Evolutionary conservation across 768 basidiomycete genomes (phyloP).

Genomic region (Suillus spraguei): DNA sequence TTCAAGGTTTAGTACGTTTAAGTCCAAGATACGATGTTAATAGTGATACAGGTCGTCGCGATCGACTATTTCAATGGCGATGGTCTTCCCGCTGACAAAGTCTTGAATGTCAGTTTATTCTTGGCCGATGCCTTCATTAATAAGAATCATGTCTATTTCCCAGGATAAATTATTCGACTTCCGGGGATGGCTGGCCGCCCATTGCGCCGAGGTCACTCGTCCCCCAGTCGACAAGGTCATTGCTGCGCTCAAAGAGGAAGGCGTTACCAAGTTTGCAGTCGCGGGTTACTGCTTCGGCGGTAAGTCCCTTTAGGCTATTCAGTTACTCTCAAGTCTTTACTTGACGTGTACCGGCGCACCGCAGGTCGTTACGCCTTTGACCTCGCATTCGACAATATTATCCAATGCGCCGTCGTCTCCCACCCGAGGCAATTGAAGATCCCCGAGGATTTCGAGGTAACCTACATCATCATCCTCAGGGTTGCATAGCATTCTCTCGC

Average conservation of each 20-base stretch:
- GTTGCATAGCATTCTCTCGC: not conserved
- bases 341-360: not conserved
- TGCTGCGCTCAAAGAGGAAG: constrained; percentile 37
- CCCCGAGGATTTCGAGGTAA: constrained; percentile 64
- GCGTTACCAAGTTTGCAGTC: constrained; percentile 42
- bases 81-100: constrained; percentile 26
- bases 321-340: not conserved
- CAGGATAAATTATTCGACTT: constrained; percentile 40
- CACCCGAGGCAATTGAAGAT: constrained; percentile 67
- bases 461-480: constrained; percentile 2
- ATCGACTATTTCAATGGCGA: constrained; percentile 43
- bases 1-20: constrained; percentile 28
- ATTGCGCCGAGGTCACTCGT: constrained; percentile 38
- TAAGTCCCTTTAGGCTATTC: constrained; percentile 5
- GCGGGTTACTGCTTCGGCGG: constrained; percentile 48
- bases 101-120: constrained; percentile 13
- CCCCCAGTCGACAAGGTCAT: constrained; percentile 41
- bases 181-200: constrained; percentile 44
- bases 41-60: constrained; percentile 24
- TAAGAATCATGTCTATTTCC: not conserved
- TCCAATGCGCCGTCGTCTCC: constrained; percentile 49
- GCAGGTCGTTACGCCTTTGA: constrained; percentile 61
- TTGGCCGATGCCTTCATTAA: not conserved
- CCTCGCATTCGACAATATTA: constrained; percentile 56
- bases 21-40: not conserved